phyloP scores from a whole-genome alignment of 2,329 filamentous ascomycete genomes.

The Xylaria sp. region DNA sequence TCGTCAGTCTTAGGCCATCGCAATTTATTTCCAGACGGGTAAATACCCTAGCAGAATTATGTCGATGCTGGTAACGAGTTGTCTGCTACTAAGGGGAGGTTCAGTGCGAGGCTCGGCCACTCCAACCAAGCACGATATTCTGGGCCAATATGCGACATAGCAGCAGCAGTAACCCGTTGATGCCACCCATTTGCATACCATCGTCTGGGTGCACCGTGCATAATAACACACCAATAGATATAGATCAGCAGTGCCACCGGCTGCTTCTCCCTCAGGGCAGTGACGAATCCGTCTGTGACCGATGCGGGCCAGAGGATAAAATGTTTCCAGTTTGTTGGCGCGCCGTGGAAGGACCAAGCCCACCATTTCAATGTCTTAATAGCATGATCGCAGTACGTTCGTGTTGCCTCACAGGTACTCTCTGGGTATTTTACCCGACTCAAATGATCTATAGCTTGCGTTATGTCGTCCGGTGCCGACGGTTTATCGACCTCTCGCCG shows the following conservation, averaged over 20 bases:
- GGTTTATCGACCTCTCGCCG: background rate
- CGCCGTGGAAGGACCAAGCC: conserved; percentile 29
- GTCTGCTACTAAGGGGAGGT: background rate
- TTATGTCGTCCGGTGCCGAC: background rate
- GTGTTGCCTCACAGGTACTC: conserved; percentile 21
- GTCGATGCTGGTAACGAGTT: background rate
- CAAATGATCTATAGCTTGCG: conserved; percentile 17
- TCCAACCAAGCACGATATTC: conserved; percentile 25
- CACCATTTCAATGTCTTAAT: conserved; percentile 37
- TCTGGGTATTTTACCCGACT: conserved; percentile 11
- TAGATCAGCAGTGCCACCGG: conserved; percentile 39
- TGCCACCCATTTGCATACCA: conserved; percentile 44
- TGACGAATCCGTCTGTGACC: conserved; percentile 38
- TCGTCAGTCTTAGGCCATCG: background rate
- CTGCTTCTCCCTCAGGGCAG: conserved; percentile 34
- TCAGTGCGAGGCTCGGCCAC: conserved; percentile 21
- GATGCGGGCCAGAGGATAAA: conserved; percentile 41
- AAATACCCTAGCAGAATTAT: background rate
- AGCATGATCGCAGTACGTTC: conserved; percentile 33
- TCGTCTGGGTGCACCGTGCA: conserved; percentile 39
- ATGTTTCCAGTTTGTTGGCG: conserved; percentile 38
- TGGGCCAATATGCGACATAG: conserved; percentile 34
- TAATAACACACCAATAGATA: conserved; percentile 43
- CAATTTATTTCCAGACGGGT: background rate
- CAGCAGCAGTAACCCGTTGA: conserved; percentile 33